Percentiles rank a stretch among this genome's conserved stretches.
These are phyloP conservation scores for Tillandsia leiboldiana DNA, from an alignment of 176 grass and related monocot species.

Conservation along the genomic window DNA sequence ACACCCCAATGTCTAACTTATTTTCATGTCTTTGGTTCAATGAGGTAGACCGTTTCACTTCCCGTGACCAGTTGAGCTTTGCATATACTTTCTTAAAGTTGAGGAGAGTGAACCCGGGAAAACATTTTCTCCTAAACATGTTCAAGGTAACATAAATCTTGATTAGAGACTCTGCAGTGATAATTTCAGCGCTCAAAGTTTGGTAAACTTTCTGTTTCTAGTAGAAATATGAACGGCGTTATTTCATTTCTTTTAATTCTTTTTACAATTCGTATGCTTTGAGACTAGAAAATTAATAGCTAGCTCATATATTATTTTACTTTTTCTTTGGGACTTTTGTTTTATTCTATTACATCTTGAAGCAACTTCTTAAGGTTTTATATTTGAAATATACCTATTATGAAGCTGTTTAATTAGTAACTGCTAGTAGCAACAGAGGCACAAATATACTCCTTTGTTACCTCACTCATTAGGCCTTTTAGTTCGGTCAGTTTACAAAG, in stretches of 20 bases:
- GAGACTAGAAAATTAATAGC: no score
- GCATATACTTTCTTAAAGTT: conserved; percentile 84
- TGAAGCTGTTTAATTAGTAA: no score
- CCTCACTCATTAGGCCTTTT: no score
- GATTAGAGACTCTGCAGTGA: neutral
- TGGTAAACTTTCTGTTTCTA: neutral
- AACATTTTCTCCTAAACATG: conserved; percentile 65
- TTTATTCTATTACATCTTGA: no score
- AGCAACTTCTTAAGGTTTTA: no score
- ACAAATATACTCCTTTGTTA: no score
- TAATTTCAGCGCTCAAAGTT: neutral
- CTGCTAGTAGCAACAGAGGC: no score
- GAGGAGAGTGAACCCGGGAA: conserved; percentile 56
- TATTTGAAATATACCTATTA: no score
- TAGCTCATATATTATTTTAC: no score
- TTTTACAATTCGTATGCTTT: neutral
- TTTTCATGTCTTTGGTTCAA: conserved; percentile 99
- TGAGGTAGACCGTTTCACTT: conserved; percentile 70
- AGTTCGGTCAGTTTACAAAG: no score
- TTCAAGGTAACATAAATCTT: conserved; percentile 59
- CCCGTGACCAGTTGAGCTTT: conserved; percentile 85
- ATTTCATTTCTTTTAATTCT: neutral
- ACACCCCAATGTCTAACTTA: conserved; percentile 91
- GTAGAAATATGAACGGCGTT: neutral
- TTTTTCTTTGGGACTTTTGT: no score